Evolutionary conservation across 1,284 basidiomycete genomes (phyloP).

Genomic region (Nidula niveotomentosa): DNA sequence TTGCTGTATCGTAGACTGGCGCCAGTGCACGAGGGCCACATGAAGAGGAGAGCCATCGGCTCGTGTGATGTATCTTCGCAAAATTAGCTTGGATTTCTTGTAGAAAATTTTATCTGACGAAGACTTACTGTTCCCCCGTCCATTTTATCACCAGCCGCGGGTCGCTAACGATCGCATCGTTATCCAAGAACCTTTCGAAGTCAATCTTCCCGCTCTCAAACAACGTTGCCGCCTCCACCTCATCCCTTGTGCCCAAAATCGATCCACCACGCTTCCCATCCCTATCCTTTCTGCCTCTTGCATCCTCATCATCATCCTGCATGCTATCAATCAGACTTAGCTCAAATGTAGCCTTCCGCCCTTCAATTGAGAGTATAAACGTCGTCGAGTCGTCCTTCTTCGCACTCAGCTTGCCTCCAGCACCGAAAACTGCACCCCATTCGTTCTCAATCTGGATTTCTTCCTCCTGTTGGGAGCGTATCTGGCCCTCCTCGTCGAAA

Average conservation of each 20-base stretch:
- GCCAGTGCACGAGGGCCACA: constrained; percentile 63
- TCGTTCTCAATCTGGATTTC: neutral
- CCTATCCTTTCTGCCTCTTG: constrained; percentile 8
- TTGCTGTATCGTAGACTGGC: constrained; percentile 46
- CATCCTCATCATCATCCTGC: constrained; percentile 3
- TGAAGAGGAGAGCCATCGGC: constrained; percentile 65
- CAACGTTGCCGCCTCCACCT: constrained; percentile 46
- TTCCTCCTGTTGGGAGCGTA: constrained; percentile 11
- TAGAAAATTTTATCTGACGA: neutral
- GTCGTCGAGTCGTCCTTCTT: constrained; percentile 49
- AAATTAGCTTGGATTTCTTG: neutral
- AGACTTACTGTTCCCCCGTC: constrained; percentile 56
- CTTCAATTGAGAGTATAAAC: constrained; percentile 59
- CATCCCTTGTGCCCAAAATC: constrained; percentile 38
- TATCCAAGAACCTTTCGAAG: constrained; percentile 53
- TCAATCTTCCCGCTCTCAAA: constrained; percentile 59
- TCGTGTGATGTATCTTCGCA: constrained; percentile 59
- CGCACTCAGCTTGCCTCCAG: constrained; percentile 50
- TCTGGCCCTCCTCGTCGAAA: constrained; percentile 13
- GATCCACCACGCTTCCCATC: constrained; percentile 16
- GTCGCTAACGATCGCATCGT: constrained; percentile 53
- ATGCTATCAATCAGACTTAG: constrained; percentile 46
- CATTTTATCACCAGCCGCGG: constrained; percentile 65
- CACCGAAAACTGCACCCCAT: constrained; percentile 33
- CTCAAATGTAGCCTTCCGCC: constrained; percentile 56